These are phyloP conservation scores for Oryza brachyantha DNA, from an alignment of 176 grass and related monocot species.

Conservation along the genomic window DNA sequence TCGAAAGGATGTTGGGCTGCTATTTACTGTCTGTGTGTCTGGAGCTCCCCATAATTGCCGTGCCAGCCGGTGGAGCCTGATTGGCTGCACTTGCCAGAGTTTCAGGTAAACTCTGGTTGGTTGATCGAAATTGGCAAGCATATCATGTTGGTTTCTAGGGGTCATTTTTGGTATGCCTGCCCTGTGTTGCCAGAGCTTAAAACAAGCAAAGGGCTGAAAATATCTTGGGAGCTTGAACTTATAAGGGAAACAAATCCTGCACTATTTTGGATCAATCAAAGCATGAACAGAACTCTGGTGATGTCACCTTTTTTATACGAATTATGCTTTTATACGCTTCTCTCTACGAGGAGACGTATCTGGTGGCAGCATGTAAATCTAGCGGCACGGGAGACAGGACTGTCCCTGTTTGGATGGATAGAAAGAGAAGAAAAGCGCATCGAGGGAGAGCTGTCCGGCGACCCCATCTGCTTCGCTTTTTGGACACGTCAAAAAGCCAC, in stretches of 20 bases:
- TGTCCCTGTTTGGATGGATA: not conserved
- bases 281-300: not conserved
- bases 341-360: not conserved
- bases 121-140: not conserved
- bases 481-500: constrained; percentile 18
- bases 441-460: not conserved
- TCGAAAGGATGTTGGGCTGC: not conserved
- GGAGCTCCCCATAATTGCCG: not conserved
- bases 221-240: not conserved
- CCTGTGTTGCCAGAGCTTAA: too few relatives aligned
- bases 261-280: not conserved
- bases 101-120: not conserved
- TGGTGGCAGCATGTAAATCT: not conserved
- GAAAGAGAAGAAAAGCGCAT: constrained; percentile 24
- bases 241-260: not conserved
- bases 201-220: not conserved
- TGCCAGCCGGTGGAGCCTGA: not conserved
- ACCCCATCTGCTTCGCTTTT: not conserved
- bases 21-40: not conserved
- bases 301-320: not conserved
- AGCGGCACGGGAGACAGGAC: not conserved
- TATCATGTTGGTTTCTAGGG: not conserved
- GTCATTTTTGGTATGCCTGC: not conserved
- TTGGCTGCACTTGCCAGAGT: not conserved
- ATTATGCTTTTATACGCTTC: not conserved